Evolutionary conservation across 139 green algal species (phyloP).

Genomic region (Edaphochlamys debaryana): DNA sequence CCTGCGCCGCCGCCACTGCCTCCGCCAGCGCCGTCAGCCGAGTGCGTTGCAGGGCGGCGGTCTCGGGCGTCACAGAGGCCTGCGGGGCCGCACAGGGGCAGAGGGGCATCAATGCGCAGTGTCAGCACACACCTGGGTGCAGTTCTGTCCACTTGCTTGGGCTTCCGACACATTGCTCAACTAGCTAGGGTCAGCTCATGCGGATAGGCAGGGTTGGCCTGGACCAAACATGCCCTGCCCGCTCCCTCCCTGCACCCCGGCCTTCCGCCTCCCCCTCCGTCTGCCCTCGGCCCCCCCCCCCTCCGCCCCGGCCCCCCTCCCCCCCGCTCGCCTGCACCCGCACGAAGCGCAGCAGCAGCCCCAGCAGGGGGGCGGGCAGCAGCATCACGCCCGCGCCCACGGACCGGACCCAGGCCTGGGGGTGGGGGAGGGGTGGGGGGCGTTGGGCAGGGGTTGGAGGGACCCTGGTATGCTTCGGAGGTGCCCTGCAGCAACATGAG

Average conservation of each 20-base stretch:
- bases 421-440: too few relatives aligned
- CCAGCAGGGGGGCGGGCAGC: slow-evolving; percentile 20
- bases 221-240: too few relatives aligned
- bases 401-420: slow-evolving; percentile 8
- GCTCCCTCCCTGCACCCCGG: too few relatives aligned
- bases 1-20: slow-evolving; percentile 19
- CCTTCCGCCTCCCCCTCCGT: background rate
- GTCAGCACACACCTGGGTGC: too few relatives aligned
- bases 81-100: background rate
- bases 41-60: slow-evolving; percentile 1
- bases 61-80: slow-evolving; percentile 14
- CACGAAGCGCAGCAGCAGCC: slow-evolving; percentile 37
- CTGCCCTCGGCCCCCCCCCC: background rate
- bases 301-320: background rate
- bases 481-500: too few relatives aligned
- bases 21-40: background rate
- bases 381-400: background rate
- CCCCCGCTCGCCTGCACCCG: slow-evolving; percentile 1
- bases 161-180: too few relatives aligned
- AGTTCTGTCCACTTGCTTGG: too few relatives aligned
- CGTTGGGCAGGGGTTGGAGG: too few relatives aligned
- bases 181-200: too few relatives aligned
- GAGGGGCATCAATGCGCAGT: too few relatives aligned
- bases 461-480: too few relatives aligned
- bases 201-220: too few relatives aligned